Evolutionary conservation across 306 rosid genomes (phyloP).

Genomic region (peach (Prunus persica)): Prunus_persica_NCBIv2 NC_034016.1:13928001-13928500

Average conservation of each 20-base stretch:
- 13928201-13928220: background rate
- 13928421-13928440: too few species aligned
- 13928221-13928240: background rate
- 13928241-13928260: background rate
- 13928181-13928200: background rate
- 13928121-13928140: background rate
- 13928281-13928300: background rate
- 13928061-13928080: background rate
- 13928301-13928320: background rate
- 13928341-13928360: too few species aligned
- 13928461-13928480: background rate
- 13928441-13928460: background rate
- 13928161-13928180: background rate
- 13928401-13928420: too few species aligned
- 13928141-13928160: background rate
- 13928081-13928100: fast-evolving
- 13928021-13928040: background rate
- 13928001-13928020: background rate
- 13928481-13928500: background rate
- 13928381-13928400: background rate
- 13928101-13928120: background rate
- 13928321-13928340: too few species aligned
- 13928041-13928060: background rate
- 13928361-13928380: fast-evolving
- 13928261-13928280: fast-evolving